phyloP scores from a whole-genome alignment of 495 filamentous ascomycete species.

The Bombardia bombarda region DNA sequence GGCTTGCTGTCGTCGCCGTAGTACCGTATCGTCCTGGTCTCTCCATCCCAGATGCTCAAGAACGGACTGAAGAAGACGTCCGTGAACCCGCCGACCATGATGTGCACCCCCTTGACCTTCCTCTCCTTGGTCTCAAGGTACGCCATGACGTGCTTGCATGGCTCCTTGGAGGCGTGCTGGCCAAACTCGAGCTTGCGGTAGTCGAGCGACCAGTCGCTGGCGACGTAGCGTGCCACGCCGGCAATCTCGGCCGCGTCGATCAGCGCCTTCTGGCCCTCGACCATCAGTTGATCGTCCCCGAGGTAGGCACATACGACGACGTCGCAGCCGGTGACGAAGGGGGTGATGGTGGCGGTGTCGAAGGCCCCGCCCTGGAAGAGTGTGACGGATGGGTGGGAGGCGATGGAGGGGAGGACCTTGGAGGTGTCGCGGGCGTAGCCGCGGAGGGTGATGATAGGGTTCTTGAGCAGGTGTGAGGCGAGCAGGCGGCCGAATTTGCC shows the following conservation, averaged over 20 bases:
- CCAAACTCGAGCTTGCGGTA: conserved; percentile 32
- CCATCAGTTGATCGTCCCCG: conserved; percentile 34
- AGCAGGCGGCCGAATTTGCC: conserved; percentile 5
- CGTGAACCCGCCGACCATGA: conserved; percentile 26
- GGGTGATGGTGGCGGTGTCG: neutral
- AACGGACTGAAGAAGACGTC: conserved; percentile 15
- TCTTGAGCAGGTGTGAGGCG: neutral
- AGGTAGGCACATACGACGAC: conserved; percentile 37
- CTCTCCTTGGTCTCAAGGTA: conserved; percentile 33
- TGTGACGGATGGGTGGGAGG: neutral
- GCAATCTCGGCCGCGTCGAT: conserved; percentile 36
- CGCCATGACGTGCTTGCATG: conserved; percentile 33
- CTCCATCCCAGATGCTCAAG: conserved; percentile 16
- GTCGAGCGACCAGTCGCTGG: conserved; percentile 36
- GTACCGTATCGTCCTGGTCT: conserved; percentile 16
- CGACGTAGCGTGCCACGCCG: conserved; percentile 33
- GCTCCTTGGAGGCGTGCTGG: conserved; percentile 33
- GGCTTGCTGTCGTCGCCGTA: conserved; percentile 29
- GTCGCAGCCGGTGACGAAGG: conserved; percentile 6
- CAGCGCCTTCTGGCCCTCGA: conserved; percentile 34
- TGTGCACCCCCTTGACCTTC: conserved; percentile 29
- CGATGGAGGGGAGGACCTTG: neutral
- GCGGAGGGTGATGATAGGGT: neutral
- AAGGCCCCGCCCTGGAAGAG: conserved; percentile 2
- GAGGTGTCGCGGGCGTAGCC: conserved; percentile 2